Conservation (phyloP, 1,284 basidiomycete species). For the Bjerkandera adusta region DNA sequence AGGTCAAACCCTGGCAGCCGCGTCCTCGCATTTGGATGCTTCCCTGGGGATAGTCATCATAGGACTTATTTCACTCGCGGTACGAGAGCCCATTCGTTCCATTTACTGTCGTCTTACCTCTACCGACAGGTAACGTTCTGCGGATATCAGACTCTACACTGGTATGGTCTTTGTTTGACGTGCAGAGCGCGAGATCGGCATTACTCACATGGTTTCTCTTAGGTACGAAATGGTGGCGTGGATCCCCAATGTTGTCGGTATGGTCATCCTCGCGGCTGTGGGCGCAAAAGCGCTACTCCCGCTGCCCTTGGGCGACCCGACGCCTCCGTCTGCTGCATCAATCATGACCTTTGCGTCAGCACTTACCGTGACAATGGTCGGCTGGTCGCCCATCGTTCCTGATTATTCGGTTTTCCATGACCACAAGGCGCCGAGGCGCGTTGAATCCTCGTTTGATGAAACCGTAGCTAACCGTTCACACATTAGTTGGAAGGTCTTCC, state of each 20-base stretch:
- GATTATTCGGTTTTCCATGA: conserved; percentile 61
- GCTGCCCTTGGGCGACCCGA: conserved; percentile 23
- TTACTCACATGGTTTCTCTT: not conserved
- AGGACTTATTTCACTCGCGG: conserved; percentile 59
- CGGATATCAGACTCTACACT: conserved; percentile 64
- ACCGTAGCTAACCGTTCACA: no score
- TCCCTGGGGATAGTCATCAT: conserved; percentile 79
- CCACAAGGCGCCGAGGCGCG: conserved; percentile 43
- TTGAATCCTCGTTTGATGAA: not conserved
- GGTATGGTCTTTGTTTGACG: no score
- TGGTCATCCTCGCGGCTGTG: conserved; percentile 62
- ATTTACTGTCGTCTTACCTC: no score
- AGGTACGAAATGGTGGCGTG: conserved; percentile 59
- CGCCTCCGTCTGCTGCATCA: conserved; percentile 24
- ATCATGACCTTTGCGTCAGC: conserved; percentile 34
- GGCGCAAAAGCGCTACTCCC: conserved; percentile 45
- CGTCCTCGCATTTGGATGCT: conserved; percentile 46
- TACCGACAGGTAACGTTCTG: conserved; percentile 40
- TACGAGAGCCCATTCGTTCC: conserved; percentile 31
- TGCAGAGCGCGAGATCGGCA: no score
- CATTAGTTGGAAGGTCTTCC: conserved; percentile 46
- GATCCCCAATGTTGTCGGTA: conserved; percentile 65
- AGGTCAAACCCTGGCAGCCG: conserved; percentile 67
- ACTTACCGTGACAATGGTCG: conserved; percentile 43
- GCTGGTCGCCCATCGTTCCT: conserved; percentile 52